Conservation (phyloP, 805 yeast species). For the Suhomyces faveliae region DNA sequence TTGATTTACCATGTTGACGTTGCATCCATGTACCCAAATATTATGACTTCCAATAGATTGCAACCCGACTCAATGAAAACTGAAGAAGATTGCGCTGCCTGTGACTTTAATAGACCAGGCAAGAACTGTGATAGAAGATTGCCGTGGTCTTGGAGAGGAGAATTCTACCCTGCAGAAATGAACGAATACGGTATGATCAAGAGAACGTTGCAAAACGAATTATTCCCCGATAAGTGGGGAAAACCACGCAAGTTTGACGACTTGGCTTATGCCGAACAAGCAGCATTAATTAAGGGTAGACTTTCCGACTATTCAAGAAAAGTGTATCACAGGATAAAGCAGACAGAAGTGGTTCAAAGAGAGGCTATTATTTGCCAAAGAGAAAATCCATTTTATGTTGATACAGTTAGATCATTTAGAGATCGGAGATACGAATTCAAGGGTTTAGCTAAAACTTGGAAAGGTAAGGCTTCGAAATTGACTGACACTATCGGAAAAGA, state of each 20-base stretch:
- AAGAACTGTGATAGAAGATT: conserved; percentile 87
- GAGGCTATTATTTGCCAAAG: conserved; percentile 96
- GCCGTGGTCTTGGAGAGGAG: conserved; percentile 99
- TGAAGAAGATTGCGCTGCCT: conserved; percentile 94
- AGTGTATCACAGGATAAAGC: conserved; percentile 77
- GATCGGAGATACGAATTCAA: conserved; percentile 96
- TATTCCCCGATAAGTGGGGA: conserved; percentile 61
- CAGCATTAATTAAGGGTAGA: conserved; percentile 68
- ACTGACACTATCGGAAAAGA: conserved; percentile 63
- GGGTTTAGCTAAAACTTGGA: conserved; percentile 92
- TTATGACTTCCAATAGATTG: conserved; percentile 94
- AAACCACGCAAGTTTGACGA: conserved; percentile 72
- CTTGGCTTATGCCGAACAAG: conserved; percentile 74
- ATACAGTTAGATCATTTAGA: conserved; percentile 91
- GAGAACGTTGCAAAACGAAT: conserved; percentile 75
- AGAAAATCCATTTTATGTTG: conserved; percentile 94
- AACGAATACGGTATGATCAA: conserved; percentile 90
- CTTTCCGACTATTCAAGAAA: conserved; percentile 81
- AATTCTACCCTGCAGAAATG: conserved; percentile 84
- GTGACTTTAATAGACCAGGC: conserved; percentile 96
- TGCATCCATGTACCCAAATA: conserved; percentile 98
- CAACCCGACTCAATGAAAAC: conserved; percentile 98
- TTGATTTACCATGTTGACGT: conserved; percentile 96
- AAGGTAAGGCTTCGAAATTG: conserved; percentile 66
- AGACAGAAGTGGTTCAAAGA: conserved; percentile 79